Conservation (phyloP, 1,284 basidiomycete species). For the Cryptococcus sp. region DNA sequence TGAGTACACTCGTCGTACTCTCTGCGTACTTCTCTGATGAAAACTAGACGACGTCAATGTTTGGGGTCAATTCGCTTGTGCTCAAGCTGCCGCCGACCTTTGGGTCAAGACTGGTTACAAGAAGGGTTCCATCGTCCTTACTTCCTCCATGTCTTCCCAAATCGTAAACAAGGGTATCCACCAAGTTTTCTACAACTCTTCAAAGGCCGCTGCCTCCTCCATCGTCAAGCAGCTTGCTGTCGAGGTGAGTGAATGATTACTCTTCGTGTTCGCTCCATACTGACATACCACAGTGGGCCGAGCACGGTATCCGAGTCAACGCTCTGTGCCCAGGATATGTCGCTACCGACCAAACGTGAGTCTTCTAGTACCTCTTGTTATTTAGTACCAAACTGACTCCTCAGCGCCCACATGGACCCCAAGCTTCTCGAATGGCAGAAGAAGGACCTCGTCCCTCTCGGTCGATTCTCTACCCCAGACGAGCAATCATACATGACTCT, state of each 20-base stretch:
- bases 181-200: slow-evolving; percentile 56
- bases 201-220: slow-evolving; percentile 54
- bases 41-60: slow-evolving; percentile 28
- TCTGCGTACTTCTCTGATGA: neutral
- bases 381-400: slow-evolving; percentile 38
- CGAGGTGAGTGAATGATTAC: slow-evolving; percentile 42
- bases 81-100: slow-evolving; percentile 48
- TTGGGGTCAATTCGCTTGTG: slow-evolving; percentile 51
- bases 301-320: slow-evolving; percentile 57
- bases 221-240: slow-evolving; percentile 58
- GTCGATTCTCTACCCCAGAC: slow-evolving; percentile 51
- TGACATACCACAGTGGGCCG: slow-evolving; percentile 1
- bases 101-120: slow-evolving; percentile 33
- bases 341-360: slow-evolving; percentile 25
- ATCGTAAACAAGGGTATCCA: slow-evolving; percentile 51
- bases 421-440: slow-evolving; percentile 43
- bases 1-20: neutral
- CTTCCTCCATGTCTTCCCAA: slow-evolving; percentile 53
- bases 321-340: slow-evolving; percentile 60
- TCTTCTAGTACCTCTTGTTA: slow-evolving; percentile 27
- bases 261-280: neutral
- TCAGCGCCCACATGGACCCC: slow-evolving; percentile 38
- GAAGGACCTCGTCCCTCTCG: slow-evolving; percentile 45
- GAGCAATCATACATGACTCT: slow-evolving; percentile 52
- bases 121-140: slow-evolving; percentile 50